Percentiles rank a stretch among this genome's conserved stretches.
Conservation (phyloP, 179 eudicot species). For the Vitellaria paradoxa region DNA sequence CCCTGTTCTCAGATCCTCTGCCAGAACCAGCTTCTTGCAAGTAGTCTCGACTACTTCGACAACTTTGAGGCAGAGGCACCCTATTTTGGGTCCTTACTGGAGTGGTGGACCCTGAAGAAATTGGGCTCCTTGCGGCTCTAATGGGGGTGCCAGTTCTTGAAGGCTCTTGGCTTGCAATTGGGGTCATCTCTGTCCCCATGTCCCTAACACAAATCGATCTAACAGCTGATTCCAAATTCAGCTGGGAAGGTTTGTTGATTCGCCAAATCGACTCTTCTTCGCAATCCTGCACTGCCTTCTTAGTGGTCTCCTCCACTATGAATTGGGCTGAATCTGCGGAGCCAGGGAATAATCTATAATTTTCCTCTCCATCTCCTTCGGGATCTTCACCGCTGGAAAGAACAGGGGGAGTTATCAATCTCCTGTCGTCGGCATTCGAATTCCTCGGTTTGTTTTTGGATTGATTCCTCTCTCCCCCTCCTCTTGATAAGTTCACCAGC, state of each 20-base stretch:
- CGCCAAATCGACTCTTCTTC: constrained; percentile 69
- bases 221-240: constrained; percentile 31
- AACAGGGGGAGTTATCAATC: constrained; percentile 72
- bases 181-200: constrained; percentile 99
- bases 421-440: constrained; percentile 88
- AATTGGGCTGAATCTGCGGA: constrained; percentile 17
- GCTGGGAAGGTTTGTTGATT: constrained; percentile 34
- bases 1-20: constrained; percentile 17
- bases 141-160: constrained; percentile 85
- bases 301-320: constrained; percentile 43
- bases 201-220: constrained; percentile 83
- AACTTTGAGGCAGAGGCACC: constrained; percentile 29
- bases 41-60: constrained; percentile 30
- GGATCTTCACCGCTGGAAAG: constrained; percentile 42
- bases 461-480: constrained; percentile 50
- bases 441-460: constrained; percentile 64
- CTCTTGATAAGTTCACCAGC: constrained; percentile 77
- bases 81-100: constrained; percentile 45
- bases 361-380: constrained; percentile 34
- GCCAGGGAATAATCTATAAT: constrained; percentile 16
- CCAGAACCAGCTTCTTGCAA: constrained; percentile 29
- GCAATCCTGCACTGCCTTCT: constrained; percentile 53
- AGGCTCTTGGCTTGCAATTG: constrained; percentile 84
- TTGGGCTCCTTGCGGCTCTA: constrained; percentile 65
- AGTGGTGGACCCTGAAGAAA: constrained; percentile 61